Percentiles rank a stretch among this genome's conserved stretches.
These are phyloP conservation scores for Closterium sp. DNA, from an alignment of 139 green algal species.

Conservation along the genomic window DNA sequence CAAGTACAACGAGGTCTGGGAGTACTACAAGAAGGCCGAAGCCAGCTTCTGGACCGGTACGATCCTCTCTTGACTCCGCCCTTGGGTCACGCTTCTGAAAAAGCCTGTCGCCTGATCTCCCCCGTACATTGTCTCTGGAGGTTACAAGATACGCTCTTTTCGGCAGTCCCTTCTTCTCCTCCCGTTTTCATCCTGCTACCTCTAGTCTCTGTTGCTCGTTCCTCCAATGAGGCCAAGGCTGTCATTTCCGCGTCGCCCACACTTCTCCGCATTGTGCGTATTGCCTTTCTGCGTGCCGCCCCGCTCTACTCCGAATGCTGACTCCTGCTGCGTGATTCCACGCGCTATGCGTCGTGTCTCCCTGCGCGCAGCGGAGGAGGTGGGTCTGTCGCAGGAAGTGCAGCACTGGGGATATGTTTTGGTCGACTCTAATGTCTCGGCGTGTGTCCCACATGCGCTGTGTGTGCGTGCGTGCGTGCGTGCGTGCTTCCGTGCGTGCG, in stretches of 20 bases:
- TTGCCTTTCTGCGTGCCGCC: not conserved
- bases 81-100: not conserved
- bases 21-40: slow-evolving; percentile 97
- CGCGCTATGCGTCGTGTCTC: not conserved
- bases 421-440: not conserved
- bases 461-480: not conserved
- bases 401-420: slow-evolving; percentile 75
- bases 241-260: not conserved
- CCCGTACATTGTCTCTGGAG: not conserved
- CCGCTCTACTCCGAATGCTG: not conserved
- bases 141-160: not conserved
- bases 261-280: not conserved
- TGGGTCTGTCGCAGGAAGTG: slow-evolving; percentile 89
- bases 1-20: slow-evolving; percentile 71
- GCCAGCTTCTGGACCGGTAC: slow-evolving; percentile 82
- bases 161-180: no score
- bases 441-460: not conserved
- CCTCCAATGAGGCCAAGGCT: not conserved
- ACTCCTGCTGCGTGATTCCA: not conserved
- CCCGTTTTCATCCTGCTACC: not conserved
- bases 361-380: slow-evolving; percentile 74
- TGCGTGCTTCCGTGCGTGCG: not conserved
- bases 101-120: not conserved
- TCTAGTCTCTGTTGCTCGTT: not conserved
- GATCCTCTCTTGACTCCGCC: not conserved